Evolutionary conservation across 2,329 filamentous ascomycete species (phyloP), one percentile per base, ranked within the genome.

Genomic region (Harringtonia aguacate): DNA sequence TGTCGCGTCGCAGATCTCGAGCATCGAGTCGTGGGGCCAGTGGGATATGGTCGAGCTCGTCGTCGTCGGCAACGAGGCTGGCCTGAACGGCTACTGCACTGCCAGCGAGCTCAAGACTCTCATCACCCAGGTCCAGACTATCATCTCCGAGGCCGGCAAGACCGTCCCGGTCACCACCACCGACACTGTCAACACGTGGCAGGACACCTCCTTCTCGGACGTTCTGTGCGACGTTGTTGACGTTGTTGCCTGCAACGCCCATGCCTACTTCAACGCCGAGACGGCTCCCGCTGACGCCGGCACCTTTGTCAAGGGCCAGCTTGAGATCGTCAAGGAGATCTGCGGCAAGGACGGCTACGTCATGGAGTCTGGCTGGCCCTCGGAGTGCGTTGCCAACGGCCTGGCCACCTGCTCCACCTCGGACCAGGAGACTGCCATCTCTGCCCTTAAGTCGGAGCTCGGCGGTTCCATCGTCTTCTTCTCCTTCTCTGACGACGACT

Each of bases 311-410:
- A 66, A 72, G 52, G 59, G 70, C 55, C 88, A 95, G 73, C 76
- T 95, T 52, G 67, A 77, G 38, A 70, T 85, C 52, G 79, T 94
- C 50, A 67, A 78, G 60, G 61, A 63, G 37, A 54, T 86, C 55
- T 97, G 90, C 77, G 75, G 74, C 60, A 84, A 84, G 70, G 67
- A 76, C 31, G 81, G 81, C 53, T 79, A 86, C 70, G 86, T 90
- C 68, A 73, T 94, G 54, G 90, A 97, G 79, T 85, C 84, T 46
- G 90, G 90, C 57, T 97, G 89, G 88, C 90, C 90, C 52, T 79
- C 69, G 43, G 53, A 60, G 8, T 89, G 89, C 59, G 55, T 62
- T 27, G 63, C 76, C 67, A 90, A 92, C 66, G 86, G 86, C 48
- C 59, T 59, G 18, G 88, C 88, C 46, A 69, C 85, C 55, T 79